phyloP scores from a whole-genome alignment of 805 yeast genomes.

The Teunomyces panamensis region DNA sequence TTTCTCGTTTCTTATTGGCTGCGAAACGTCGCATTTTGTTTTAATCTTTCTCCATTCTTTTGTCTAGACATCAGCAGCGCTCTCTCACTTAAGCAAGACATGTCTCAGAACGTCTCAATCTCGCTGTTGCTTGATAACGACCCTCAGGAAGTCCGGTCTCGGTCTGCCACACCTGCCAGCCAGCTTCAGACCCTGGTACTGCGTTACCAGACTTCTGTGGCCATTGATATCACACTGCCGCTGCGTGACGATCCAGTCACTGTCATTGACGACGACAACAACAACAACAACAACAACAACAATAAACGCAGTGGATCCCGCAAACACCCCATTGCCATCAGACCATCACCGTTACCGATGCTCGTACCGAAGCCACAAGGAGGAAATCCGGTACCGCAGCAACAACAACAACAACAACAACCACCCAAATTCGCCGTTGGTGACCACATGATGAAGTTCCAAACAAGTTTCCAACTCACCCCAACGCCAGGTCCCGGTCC shows the following conservation, averaged over 20 bases:
- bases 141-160: constrained; percentile 3
- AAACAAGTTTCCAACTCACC: constrained; percentile 24
- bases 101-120: constrained; percentile 28
- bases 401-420: constrained; percentile 3
- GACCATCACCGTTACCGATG: constrained; percentile 12
- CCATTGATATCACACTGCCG: constrained; percentile 15
- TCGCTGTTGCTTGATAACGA: constrained; percentile 25
- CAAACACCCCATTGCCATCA: constrained; percentile 6
- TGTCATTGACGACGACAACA: constrained; percentile 8
- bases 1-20: neutral
- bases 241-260: neutral
- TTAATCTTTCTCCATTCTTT: neutral
- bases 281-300: constrained; percentile 5
- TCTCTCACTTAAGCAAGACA: neutral
- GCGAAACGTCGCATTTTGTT: neutral
- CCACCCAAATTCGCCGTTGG: constrained; percentile 9
- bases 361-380: constrained; percentile 16
- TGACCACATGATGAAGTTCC: constrained; percentile 31
- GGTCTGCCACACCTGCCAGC: neutral
- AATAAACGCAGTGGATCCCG: constrained; percentile 4
- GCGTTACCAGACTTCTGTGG: constrained; percentile 26
- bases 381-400: neutral
- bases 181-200: constrained; percentile 23
- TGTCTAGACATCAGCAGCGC: neutral
- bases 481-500: neutral